phyloP scores from a whole-genome alignment of 2,329 filamentous ascomycete species.

The Laburnicola sp. region DNA sequence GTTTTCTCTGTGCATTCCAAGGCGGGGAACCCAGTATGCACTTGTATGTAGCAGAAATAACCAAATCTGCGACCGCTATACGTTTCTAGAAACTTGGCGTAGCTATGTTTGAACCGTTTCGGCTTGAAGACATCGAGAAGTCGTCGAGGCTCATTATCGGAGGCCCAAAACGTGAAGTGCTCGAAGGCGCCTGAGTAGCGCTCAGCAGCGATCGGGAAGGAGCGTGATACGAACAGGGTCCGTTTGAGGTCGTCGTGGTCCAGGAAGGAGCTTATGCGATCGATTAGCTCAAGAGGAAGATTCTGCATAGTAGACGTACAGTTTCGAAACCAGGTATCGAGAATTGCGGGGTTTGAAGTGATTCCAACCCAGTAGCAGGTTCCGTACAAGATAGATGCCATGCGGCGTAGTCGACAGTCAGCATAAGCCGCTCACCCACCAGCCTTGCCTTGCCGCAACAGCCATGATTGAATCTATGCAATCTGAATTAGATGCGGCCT shows the following conservation, averaged over 20 bases:
- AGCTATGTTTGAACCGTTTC: background rate
- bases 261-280: background rate
- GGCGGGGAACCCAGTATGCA: background rate
- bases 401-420: too few species aligned
- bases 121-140: background rate
- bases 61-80: background rate
- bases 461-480: too few species aligned
- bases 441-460: too few species aligned
- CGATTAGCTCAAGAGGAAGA: background rate
- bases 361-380: too few species aligned
- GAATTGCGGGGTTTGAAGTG: too few species aligned
- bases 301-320: background rate
- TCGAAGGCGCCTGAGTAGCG: background rate
- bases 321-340: too few species aligned
- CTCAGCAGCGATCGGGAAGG: background rate
- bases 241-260: background rate
- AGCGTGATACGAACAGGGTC: background rate
- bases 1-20: background rate
- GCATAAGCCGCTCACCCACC: too few species aligned
- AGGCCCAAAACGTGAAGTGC: background rate
- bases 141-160: background rate
- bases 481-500: too few species aligned
- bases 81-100: background rate
- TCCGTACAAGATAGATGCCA: too few species aligned
- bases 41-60: background rate